These are phyloP conservation scores for Ziziphus jujuba DNA, from an alignment of 306 rosid genomes.

Conservation along the genomic window DNA sequence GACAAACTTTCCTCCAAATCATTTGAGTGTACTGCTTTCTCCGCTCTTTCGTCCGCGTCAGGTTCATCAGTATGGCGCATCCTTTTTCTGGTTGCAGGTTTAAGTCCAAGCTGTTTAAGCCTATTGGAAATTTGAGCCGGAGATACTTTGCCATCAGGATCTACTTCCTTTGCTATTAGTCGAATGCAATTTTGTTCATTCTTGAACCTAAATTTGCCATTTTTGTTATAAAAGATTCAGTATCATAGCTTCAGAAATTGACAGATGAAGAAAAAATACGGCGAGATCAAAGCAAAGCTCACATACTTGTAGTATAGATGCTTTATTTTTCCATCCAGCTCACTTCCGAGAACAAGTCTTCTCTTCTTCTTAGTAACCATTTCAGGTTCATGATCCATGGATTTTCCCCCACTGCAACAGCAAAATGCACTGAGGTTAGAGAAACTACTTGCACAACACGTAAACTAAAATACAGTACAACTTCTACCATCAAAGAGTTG, in stretches of 20 bases:
- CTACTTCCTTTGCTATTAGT: constrained; percentile 66
- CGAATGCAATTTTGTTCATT: constrained; percentile 59
- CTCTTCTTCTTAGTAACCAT: constrained; percentile 56
- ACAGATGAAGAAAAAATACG: constrained; percentile 4
- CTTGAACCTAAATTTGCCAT: constrained; percentile 55
- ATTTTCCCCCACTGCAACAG: constrained; percentile 45
- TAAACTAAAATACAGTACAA: constrained; percentile 12
- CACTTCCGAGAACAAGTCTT: constrained; percentile 59
- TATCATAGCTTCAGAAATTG: constrained; percentile 7
- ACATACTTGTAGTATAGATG: constrained; percentile 78
- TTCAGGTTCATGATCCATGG: constrained; percentile 42
- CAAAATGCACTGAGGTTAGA: constrained; percentile 36
- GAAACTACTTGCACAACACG: not conserved
- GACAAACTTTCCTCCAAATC: constrained; percentile 34
- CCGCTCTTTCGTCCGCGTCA: constrained; percentile 32
- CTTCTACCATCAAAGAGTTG: constrained; percentile 8
- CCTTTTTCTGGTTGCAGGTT: constrained; percentile 49
- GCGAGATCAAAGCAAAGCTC: constrained; percentile 10
- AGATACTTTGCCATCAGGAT: constrained; percentile 66
- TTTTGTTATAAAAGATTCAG: constrained; percentile 18
- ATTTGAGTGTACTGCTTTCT: constrained; percentile 30
- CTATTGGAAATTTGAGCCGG: constrained; percentile 66
- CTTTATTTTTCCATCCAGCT: constrained; percentile 62
- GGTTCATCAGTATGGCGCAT: constrained; percentile 27
- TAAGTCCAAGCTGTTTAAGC: constrained; percentile 69